Evolutionary conservation across 164 flowering plant species (phyloP), one percentile per base, ranked within the genome.

Genomic region (Annona cherimola): DNA sequence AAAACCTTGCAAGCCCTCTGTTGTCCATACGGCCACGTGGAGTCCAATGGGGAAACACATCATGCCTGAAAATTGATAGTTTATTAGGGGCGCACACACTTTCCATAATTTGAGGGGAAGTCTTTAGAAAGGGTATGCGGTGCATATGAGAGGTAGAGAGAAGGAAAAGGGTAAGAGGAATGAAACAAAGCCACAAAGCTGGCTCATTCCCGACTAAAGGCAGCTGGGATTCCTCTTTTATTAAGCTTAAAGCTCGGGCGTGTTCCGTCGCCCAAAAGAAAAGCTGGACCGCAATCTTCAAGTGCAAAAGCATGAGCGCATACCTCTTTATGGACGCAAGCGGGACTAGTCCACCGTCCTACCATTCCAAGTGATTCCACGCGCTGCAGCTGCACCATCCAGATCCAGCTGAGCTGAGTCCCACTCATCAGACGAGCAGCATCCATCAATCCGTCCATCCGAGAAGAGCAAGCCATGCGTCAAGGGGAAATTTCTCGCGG

Each of bases 61-160:
- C 57, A 50, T 50, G 14, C 11, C 2, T 11, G 18, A 16, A 50
- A 50, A 50, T 50, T 50, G 57, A 50, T 50, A 50, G 57, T 50
- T 50, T 50, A 50, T 50, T 50, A 9, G 57, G 57, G 2, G 14
- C 57, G 12, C 26, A 61, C 61, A 62, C 65, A 35, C 35, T 64
- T 16, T 41, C 45, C 67, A 64, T 64, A 64, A 64, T 64, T 64
- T 64, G 44, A 64, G 67, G 67, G 67, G 45, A 11, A 50, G 57
- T 50, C 19, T 64, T 40, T 41, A 40, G 43, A 64, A 40, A 64
- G 41, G 44, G 45, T 12, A 41, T 40, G n/a, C 26, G 64, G 67
- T 16, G 19, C 67, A 64, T 39, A 9, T 50, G 57, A 5, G 67
- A 63, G 9, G 67, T 14, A 11, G 20, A 2, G 41, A 40, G 42